Conservation (phyloP, 352 stramenopile genomes). For the Globisporangium sylvaticum region DNA sequence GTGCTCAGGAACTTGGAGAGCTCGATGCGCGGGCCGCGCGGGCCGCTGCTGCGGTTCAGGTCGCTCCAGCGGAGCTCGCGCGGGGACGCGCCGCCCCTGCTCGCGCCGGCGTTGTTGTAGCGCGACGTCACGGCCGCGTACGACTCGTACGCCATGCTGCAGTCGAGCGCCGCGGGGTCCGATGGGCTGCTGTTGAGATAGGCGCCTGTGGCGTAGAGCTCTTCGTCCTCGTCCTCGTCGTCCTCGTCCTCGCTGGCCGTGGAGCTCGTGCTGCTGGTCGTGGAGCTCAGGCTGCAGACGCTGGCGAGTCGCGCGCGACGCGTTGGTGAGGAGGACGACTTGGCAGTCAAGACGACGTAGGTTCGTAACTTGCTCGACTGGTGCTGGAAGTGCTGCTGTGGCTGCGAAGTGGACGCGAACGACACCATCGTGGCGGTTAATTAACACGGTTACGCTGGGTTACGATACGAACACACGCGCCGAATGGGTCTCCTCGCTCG, state of each 20-base stretch:
- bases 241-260: slow-evolving; percentile 39
- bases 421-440: not conserved
- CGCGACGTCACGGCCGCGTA: slow-evolving; percentile 68
- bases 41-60: slow-evolving; percentile 49
- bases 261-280: slow-evolving; percentile 24
- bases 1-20: slow-evolving; percentile 22
- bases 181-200: not conserved
- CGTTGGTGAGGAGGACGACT: not conserved
- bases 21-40: slow-evolving; percentile 37
- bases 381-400: not conserved
- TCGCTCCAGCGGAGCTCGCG: slow-evolving; percentile 66
- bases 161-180: slow-evolving; percentile 19
- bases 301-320: slow-evolving; percentile 26
- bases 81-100: slow-evolving; percentile 18
- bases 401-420: not conserved
- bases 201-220: not conserved
- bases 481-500: not conserved
- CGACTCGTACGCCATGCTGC: slow-evolving; percentile 65
- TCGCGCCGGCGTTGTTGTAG: slow-evolving; percentile 16
- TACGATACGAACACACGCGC: not conserved
- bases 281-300: slow-evolving; percentile 24
- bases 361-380: slow-evolving; percentile 12
- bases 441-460: slow-evolving; percentile 3
- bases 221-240: slow-evolving; percentile 18
- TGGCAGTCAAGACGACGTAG: slow-evolving; percentile 20